phyloP scores from a whole-genome alignment of 192 early-diverging fungal species.

The Coemansia sp. region DNA sequence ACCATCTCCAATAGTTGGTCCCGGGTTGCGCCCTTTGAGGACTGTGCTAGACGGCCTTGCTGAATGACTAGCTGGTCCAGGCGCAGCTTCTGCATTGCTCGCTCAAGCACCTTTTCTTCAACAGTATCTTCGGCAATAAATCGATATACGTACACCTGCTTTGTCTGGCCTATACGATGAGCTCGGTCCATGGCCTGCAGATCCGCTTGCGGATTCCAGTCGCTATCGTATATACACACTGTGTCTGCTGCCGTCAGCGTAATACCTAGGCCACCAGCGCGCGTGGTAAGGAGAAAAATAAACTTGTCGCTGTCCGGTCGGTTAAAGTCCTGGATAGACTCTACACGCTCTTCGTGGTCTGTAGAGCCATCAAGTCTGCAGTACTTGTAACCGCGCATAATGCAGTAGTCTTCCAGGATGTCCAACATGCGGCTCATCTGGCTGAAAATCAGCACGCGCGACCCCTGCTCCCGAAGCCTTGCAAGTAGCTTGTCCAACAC shows the following conservation, averaged over 20 bases:
- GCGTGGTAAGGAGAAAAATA: constrained; percentile 93
- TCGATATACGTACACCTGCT: constrained; percentile 94
- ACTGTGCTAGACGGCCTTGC: constrained; percentile 80
- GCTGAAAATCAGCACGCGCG: constrained; percentile 92
- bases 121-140: constrained; percentile 97
- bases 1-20: constrained; percentile 87
- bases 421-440: constrained; percentile 99
- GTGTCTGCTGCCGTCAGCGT: constrained; percentile 95
- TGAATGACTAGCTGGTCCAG: constrained; percentile 99
- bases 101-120: constrained; percentile 96
- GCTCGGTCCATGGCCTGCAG: constrained; percentile 96
- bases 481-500: constrained; percentile 87
- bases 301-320: constrained; percentile 86
- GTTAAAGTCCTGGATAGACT: constrained; percentile 93
- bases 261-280: constrained; percentile 97
- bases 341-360: constrained; percentile 87
- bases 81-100: constrained; percentile 94
- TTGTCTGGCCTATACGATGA: constrained; percentile 98
- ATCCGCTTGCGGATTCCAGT: constrained; percentile 93
- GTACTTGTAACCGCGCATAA: constrained; percentile 87
- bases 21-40: constrained; percentile 60
- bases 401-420: constrained; percentile 96
- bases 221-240: constrained; percentile 94
- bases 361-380: constrained; percentile 98
- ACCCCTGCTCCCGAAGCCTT: constrained; percentile 80